Evolutionary conservation across 257 asterid species (phyloP).

Genomic region (Solanum dulcamara): DNA sequence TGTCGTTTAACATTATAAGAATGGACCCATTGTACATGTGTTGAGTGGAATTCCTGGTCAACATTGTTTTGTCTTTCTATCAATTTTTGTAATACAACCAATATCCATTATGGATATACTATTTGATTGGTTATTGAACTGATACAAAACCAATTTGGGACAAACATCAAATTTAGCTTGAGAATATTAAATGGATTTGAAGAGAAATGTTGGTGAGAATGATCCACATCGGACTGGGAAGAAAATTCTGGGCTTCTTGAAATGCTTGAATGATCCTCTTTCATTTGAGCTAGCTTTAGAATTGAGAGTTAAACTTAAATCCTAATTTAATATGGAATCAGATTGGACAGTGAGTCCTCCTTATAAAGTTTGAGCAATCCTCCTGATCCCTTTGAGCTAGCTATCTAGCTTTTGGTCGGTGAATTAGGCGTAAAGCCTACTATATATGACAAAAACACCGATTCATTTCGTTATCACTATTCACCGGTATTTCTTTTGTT

Average conservation of each 20-base stretch:
- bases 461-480: no score
- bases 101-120: neutral
- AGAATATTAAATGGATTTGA: neutral
- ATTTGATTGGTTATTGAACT: neutral
- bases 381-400: neutral
- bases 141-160: neutral
- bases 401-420: neutral
- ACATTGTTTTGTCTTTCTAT: neutral
- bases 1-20: neutral
- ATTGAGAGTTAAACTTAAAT: neutral
- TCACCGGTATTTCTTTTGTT: no score
- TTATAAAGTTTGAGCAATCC: neutral
- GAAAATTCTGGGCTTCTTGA: neutral
- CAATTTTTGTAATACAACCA: neutral
- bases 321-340: neutral
- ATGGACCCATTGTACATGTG: neutral
- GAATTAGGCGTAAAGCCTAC: neutral
- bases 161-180: neutral
- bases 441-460: neutral
- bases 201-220: neutral
- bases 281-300: neutral
- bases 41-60: neutral
- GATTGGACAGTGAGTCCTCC: no score
- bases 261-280: neutral
- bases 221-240: neutral